phyloP scores from a whole-genome alignment of 148 eudicot genomes.

The Cornus suecica region DNA sequence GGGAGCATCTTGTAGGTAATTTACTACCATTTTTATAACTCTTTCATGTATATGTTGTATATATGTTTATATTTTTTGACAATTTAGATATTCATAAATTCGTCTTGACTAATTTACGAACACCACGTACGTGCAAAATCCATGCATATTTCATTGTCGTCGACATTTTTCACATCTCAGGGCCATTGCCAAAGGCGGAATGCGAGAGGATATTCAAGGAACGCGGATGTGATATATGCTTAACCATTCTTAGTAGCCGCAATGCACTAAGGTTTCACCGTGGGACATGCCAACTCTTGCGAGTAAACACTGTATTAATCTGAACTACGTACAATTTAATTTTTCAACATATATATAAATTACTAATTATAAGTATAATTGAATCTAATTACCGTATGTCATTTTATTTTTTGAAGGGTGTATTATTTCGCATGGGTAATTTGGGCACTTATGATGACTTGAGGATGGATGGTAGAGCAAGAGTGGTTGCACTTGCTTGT shows the following conservation, averaged over 20 bases:
- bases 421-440: conserved; percentile 54
- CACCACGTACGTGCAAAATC: too few species aligned
- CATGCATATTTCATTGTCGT: too few species aligned
- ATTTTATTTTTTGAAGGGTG: conserved; percentile 32
- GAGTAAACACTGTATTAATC: conserved; percentile 37
- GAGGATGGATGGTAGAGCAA: conserved; percentile 53
- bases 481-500: conserved; percentile 73
- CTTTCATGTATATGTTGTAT: too few species aligned
- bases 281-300: conserved; percentile 62
- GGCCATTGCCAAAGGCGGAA: conserved; percentile 93
- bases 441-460: conserved; percentile 58
- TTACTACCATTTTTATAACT: too few species aligned
- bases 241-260: conserved; percentile 61
- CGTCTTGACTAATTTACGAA: too few species aligned
- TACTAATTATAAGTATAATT: too few species aligned
- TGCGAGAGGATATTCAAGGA: conserved; percentile 81
- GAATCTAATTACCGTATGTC: neutral
- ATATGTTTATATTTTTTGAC: too few species aligned
- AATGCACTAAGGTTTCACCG: conserved; percentile 63
- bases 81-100: too few species aligned
- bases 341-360: too few species aligned
- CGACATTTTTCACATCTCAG: conserved; percentile 24
- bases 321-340: too few species aligned
- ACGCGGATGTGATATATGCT: conserved; percentile 77
- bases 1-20: conserved; percentile 33